Percentiles rank a stretch among this genome's conserved stretches.
Evolutionary conservation across 306 rosid species (phyloP).

Genomic region (Lagenaria siceraria): DNA sequence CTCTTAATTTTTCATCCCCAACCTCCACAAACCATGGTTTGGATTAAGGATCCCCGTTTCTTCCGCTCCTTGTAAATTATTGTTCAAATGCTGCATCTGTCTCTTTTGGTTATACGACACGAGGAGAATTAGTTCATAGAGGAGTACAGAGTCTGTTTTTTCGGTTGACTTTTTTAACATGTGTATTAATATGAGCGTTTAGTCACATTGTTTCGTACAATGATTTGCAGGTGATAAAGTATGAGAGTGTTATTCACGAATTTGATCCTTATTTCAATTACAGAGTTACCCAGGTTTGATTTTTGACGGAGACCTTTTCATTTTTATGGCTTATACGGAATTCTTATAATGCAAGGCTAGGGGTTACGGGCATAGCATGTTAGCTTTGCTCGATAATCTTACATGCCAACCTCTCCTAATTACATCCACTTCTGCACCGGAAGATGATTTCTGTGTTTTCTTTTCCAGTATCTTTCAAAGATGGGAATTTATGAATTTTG

Average conservation of each 20-base stretch:
- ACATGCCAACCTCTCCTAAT: background rate
- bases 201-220: constrained; percentile 7
- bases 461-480: constrained; percentile 75
- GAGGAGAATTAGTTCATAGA: background rate
- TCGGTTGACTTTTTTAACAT: background rate
- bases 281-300: constrained; percentile 94
- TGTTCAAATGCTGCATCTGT: background rate
- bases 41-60: background rate
- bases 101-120: background rate
- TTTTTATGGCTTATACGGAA: background rate
- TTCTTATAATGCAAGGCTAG: background rate
- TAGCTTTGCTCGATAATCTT: background rate
- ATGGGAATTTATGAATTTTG: constrained; percentile 94
- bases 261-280: constrained; percentile 98
- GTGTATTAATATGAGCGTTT: background rate
- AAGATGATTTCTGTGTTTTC: background rate
- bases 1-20: background rate
- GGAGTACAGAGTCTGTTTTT: background rate
- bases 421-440: background rate
- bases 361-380: background rate
- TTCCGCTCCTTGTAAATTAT: background rate
- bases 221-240: constrained; percentile 80
- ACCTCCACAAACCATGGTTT: background rate
- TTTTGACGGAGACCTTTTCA: constrained; percentile 1
- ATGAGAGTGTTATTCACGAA: constrained; percentile 96